phyloP scores from a whole-genome alignment of 2,329 filamentous ascomycete species.

The Orbilia oligospora region DNA sequence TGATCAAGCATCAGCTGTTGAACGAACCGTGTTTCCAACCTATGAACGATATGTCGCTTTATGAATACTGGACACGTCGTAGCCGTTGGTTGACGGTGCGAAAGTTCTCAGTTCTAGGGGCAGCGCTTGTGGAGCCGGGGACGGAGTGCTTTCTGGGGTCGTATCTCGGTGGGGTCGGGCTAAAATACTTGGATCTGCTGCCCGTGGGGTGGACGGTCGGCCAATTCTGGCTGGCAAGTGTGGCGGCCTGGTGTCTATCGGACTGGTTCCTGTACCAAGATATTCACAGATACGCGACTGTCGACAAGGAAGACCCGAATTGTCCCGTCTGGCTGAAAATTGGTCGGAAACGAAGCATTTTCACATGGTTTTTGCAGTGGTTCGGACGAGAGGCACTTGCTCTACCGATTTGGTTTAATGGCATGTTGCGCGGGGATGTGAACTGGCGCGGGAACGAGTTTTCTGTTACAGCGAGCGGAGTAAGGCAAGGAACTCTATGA shows the following conservation, averaged over 20 bases:
- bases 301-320: constrained; percentile 76
- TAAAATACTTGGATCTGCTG: constrained; percentile 70
- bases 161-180: constrained; percentile 75
- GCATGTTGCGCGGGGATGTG: constrained; percentile 89
- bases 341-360: constrained; percentile 70
- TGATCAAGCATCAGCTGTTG: constrained; percentile 79
- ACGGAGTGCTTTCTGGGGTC: constrained; percentile 91
- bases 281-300: constrained; percentile 79
- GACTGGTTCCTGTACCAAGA: constrained; percentile 82
- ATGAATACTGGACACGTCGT: constrained; percentile 82
- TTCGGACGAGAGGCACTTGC: constrained; percentile 85
- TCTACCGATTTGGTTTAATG: constrained; percentile 90
- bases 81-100: constrained; percentile 92
- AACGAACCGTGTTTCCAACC: constrained; percentile 93
- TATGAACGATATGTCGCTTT: constrained; percentile 82
- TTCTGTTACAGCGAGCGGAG: constrained; percentile 52
- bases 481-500: constrained; percentile 41
- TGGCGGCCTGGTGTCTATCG: constrained; percentile 79
- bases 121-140: constrained; percentile 91
- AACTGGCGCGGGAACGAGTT: constrained; percentile 79
- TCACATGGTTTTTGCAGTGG: constrained; percentile 84
- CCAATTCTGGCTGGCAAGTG: constrained; percentile 76
- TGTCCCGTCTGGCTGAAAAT: constrained; percentile 81
- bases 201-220: constrained; percentile 78
- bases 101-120: constrained; percentile 91